Base-by-base conservation (phyloP, 2,329 filamentous ascomycete genomes). In the Penicillium decumbens region DNA sequence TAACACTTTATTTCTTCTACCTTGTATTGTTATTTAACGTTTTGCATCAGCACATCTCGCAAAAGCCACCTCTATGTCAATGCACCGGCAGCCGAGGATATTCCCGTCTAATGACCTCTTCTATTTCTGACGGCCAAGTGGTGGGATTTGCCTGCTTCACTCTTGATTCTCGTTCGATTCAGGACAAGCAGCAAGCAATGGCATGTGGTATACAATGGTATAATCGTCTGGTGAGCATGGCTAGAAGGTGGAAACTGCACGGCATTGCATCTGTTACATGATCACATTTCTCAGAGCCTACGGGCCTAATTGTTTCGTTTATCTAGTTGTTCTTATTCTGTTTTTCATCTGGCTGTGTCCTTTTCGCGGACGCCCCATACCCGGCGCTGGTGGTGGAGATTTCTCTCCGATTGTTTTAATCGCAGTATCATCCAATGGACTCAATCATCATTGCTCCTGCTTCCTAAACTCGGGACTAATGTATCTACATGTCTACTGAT, bases 341-440 rank as follows among this genome's bases (percentile, higher is more conserved):
- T 50, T 51, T 46, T 50, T 44, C 39, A 43, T 43, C 41, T 13
- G 48, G 55, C 50, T 49, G 51, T 53, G 52, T 54, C 52, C 46
- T 56, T 42, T 56, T 54, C 56, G 47, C 49, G 57, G 60, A 53
- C 51, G 55, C 55, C 55, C 47, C 56, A 56, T 47, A 38, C 47
- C 46, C 38, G 48, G 46, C 48, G 41, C 33, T 47, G 43, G 39
- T 41, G 50, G 41, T 39, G 33, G 42, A 40, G 40, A 25, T 37
- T 33, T 43, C 41, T 49, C 27, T 41, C 20, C 18, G 44, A 48
- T 39, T 47, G 28, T 30, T 38, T 55, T 55, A 32, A 38, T 15
- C 24, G 28, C 39, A 42, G 39, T 25, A 40, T 27, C 27, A 40
- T 23, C 38, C 38, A 40, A 37, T 37, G 15, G 5, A 37, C 33